These are phyloP conservation scores for Quercus glauca DNA, from an alignment of 306 rosid genomes.

Conservation along the genomic window DNA sequence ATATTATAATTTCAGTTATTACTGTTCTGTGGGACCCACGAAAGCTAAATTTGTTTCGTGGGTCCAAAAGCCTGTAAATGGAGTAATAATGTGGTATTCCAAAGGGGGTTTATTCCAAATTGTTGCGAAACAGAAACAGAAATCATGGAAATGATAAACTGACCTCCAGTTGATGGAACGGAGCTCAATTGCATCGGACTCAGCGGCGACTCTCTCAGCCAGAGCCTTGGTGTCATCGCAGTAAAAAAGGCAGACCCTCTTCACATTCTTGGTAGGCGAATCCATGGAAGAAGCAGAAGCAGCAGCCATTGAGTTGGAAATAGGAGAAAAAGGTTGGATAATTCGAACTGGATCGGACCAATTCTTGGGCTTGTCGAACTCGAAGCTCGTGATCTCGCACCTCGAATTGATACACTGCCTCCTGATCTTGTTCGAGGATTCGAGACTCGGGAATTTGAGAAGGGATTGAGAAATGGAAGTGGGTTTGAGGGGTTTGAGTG, in stretches of 20 bases:
- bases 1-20: not conserved
- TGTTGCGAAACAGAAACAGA: not conserved
- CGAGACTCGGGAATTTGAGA: conserved; percentile 5
- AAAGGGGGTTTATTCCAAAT: not conserved
- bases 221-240: conserved; percentile 79
- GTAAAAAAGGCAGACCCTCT: conserved; percentile 74
- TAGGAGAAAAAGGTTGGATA: conserved; percentile 33
- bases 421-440: conserved; percentile 17
- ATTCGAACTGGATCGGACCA: not conserved
- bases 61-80: no score
- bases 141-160: conserved; percentile 4
- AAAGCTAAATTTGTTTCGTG: not conserved
- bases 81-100: not conserved
- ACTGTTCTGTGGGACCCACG: not conserved
- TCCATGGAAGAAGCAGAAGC: conserved; percentile 27
- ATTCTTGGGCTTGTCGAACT: conserved; percentile 15
- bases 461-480: conserved; percentile 5
- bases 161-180: conserved; percentile 81
- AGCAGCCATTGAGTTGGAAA: conserved; percentile 47
- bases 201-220: conserved; percentile 69
- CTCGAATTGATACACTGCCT: conserved; percentile 14
- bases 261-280: conserved; percentile 37
- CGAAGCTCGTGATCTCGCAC: conserved; percentile 67
- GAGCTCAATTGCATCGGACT: conserved; percentile 70
- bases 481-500: conserved; percentile 18